A percentile compares a stretch with the other conserved stretches of the same genome.
Evolutionary conservation across 2,329 filamentous ascomycete species (phyloP).

Genomic region (Drechslerella stenobrocha): DNA sequence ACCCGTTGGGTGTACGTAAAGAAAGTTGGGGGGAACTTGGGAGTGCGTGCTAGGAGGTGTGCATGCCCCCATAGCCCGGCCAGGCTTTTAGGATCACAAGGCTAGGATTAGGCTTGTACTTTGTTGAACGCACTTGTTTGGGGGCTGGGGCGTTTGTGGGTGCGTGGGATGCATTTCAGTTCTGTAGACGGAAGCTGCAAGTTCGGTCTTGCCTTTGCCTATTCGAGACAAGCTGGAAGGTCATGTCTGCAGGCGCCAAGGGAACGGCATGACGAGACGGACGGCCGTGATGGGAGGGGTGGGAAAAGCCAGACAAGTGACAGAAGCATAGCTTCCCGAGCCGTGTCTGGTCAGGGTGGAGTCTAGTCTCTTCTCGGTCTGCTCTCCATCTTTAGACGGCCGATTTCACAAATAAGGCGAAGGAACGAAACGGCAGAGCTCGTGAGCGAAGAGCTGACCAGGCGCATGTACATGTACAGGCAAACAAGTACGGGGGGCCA

Average conservation of each 20-base stretch:
- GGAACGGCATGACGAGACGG: background rate
- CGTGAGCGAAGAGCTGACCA: too few relatives aligned
- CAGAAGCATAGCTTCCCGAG: constrained; percentile 7
- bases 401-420: background rate
- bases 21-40: too few relatives aligned
- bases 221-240: background rate
- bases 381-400: background rate
- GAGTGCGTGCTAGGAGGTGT: background rate
- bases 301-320: background rate
- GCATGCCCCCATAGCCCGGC: background rate
- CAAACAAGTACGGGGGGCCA: background rate
- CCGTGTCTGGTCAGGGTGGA: background rate
- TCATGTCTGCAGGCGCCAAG: background rate
- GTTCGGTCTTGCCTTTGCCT: background rate
- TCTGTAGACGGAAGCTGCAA: constrained; percentile 5
- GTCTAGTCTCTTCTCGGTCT: background rate
- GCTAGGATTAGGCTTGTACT: background rate
- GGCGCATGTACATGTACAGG: too few relatives aligned
- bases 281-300: background rate
- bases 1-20: too few relatives aligned
- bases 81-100: background rate
- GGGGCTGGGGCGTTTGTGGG: background rate
- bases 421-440: too few relatives aligned
- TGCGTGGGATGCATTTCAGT: constrained; percentile 2
- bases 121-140: background rate